Base-by-base conservation (phyloP, 257 asterid genomes). In the Galeopsis tetrahit region DNA sequence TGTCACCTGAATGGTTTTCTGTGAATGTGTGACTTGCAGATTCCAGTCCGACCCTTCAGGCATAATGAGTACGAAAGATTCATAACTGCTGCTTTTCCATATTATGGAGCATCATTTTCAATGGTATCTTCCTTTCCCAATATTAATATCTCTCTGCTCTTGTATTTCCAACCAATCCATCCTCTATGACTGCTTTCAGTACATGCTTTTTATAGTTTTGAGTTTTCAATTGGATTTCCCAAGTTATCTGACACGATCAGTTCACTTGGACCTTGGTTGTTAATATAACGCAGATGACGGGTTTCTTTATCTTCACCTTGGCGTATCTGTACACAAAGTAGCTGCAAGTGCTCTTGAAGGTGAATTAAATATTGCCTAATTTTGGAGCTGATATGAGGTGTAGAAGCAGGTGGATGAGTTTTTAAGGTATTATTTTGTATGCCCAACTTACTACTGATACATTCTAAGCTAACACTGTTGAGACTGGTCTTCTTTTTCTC, bases 41-140 rank as follows among this genome's bases (percentile, higher is more conserved):
- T 93, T 74, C 98, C 98, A 53, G 98, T 93, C 69, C 88, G 97
- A 35, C 98, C 98, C n/a, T 93, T 76, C 89, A 88, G 89, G 58
- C 98, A 93, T 68, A 86, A 90, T 7, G 97, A 93, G 80, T 93
- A 93, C 38, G 98, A 93, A 71, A 86, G 98, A 80, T 93, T 93
- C 70, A 82, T 93, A 71, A 80, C 92, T 52, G 84, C 97, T 64
- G 97, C 98, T 59, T 87, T 73, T 76, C 98, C 98, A 44, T 93
- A 93, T 78, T 90, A 93, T 55, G 97, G 96, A 75, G 89, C 92
- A 64, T 93, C 98, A 46, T 90, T 89, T 78, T 78, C 96, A 10
- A 89, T 85, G 95, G 98, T 93, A 87, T 32, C 28, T 74, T 44
- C 57, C 35, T 63, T 52, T 44, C 60, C 56, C 55, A 66, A 28